Base-by-base conservation (phyloP, 257 asterid species). In the Avicennia marina region DNA sequence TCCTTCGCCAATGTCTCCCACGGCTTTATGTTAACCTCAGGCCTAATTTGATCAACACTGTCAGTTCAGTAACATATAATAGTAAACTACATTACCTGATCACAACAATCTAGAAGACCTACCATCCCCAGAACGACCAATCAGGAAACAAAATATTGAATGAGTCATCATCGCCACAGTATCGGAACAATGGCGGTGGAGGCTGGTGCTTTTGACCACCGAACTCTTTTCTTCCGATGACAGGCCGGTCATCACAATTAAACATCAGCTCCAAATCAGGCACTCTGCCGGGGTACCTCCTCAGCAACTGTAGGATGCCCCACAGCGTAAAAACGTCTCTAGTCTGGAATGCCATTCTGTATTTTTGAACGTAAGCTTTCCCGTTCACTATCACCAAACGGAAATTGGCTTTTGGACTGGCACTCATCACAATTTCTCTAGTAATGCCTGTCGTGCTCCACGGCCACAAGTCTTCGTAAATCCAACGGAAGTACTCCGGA, bases 91-190 rank as follows among this genome's bases (percentile, higher is more conserved):
- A 41, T 11, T 16, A 44, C 20, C n/a, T 29, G 7, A 29, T n/a
- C 7, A 10, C n/a, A 18, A 48, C 53, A 9, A 29, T 29, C 3
- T 4, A 24, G 46, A 62, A 29, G 21, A 51, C 69, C 0, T 73
- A 83, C 95, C 95, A 87, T 33, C 95, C 95, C 94, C 95, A 83
- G 58, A 81, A 87, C 0, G 95, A 87, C 95, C 95, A 87, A 33
- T 87, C 95, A 0, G 95, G 95, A 69, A 87, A 83, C 58, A 77
- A 84, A 6, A 87, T 78, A 54, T 87, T 90, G 4, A 58, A 56
- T 0, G 78, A 69, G 52, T 67, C 22, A 2, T 56, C 63, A 39
- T 79, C 73, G 2, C 88, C 81, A 44, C 95, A 87, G 57, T 87
- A 87, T 4, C 90, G 75, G 62, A 87, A 87, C 58, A 83, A 46